A percentile compares a stretch with the other conserved stretches of the same genome.
These are phyloP conservation scores for Annona cherimola DNA, from an alignment of 164 flowering plant species.

Conservation along the genomic window DNA sequence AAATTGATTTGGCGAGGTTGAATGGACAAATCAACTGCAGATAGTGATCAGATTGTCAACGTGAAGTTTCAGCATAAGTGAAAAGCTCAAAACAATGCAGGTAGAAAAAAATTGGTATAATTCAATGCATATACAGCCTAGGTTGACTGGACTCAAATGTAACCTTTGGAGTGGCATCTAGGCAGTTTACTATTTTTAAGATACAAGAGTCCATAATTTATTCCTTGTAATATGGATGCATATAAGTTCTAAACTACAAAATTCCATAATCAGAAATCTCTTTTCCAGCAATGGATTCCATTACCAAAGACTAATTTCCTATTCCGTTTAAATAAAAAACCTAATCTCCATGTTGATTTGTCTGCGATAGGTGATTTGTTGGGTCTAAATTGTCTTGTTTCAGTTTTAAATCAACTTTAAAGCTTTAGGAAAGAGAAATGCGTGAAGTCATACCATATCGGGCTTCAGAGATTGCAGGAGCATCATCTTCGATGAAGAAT, in stretches of 20 bases:
- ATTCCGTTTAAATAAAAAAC: not conserved
- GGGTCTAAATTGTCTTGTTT: not conserved
- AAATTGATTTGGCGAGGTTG: conserved; percentile 57
- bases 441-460: conserved; percentile 41
- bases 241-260: too few relatives aligned
- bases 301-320: not conserved
- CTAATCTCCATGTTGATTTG: not conserved
- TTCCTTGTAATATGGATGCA: too few relatives aligned
- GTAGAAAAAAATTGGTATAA: too few relatives aligned
- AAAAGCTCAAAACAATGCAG: not conserved
- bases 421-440: not conserved
- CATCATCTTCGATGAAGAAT: conserved; percentile 55
- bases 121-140: too few relatives aligned
- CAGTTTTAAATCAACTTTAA: not conserved
- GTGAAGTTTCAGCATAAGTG: not conserved
- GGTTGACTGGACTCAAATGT: too few relatives aligned
- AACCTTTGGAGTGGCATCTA: too few relatives aligned
- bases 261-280: too few relatives aligned
- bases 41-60: conserved; percentile 7
- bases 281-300: too few relatives aligned
- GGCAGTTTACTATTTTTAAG: too few relatives aligned
- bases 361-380: not conserved
- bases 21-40: conserved; percentile 41
- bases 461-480: conserved; percentile 39
- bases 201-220: too few relatives aligned